Percentiles rank a stretch among this genome's conserved stretches.
phyloP scores from a whole-genome alignment of 345 rosid genomes.

The Capsella bursapastoris region DNA sequence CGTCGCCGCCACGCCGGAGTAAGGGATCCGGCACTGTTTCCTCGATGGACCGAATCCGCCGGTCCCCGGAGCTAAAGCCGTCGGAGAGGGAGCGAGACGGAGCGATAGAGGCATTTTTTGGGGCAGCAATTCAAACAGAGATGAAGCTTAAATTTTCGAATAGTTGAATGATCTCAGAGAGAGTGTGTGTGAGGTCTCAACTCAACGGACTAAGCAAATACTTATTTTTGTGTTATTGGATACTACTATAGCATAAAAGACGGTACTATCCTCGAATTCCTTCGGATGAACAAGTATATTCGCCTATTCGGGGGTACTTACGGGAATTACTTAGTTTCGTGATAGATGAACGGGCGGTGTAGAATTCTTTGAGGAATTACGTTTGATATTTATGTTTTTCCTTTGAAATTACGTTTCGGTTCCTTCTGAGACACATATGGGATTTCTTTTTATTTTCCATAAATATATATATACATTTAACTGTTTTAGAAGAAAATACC shows the following conservation, averaged over 20 bases:
- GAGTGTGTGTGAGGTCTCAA: slow-evolving; percentile 38
- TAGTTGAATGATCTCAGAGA: slow-evolving; percentile 9
- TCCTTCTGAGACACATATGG: slow-evolving; percentile 3
- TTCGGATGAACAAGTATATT: slow-evolving; percentile 29
- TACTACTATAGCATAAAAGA: neutral
- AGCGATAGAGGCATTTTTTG: slow-evolving; percentile 49
- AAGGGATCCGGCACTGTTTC: slow-evolving; percentile 47
- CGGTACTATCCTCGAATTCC: neutral
- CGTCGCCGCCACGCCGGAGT: slow-evolving; percentile 33
- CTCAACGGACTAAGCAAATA: neutral
- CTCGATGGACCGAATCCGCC: slow-evolving; percentile 23
- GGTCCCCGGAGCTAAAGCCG: slow-evolving; percentile 39
- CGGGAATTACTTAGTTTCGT: neutral
- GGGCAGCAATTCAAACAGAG: neutral
- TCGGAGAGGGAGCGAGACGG: slow-evolving; percentile 43
- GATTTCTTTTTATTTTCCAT: neutral
- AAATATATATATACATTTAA: neutral
- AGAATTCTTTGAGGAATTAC: slow-evolving; percentile 33
- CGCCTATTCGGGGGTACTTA: slow-evolving; percentile 32
- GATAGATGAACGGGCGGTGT: slow-evolving; percentile 43
- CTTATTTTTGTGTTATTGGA: slow-evolving; percentile 2
- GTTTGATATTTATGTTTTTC: slow-evolving; percentile 30
- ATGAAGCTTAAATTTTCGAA: slow-evolving; percentile 7
- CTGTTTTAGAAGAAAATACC: slow-evolving; percentile 18
- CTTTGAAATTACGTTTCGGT: slow-evolving; percentile 21